Percentiles rank a stretch among this genome's conserved stretches.
Conservation (phyloP, 768 basidiomycete species). For the Clavaria fumosa region DNA sequence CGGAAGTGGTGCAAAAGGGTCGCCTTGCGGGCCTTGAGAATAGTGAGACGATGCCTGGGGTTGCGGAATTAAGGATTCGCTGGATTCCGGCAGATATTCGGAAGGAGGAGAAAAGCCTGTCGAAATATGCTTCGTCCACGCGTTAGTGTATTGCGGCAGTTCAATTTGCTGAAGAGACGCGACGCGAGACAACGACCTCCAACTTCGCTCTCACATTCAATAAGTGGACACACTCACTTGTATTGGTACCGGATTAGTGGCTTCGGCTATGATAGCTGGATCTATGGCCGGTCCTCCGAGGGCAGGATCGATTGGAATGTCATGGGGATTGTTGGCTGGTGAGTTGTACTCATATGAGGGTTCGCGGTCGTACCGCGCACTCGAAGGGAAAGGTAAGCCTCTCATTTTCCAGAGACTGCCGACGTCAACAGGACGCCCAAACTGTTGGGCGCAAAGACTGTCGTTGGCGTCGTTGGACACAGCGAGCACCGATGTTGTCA, state of each 20-base stretch:
- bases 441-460: background rate
- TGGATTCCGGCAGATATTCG: too few species aligned
- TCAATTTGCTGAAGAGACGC: slow-evolving; percentile 36
- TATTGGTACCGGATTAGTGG: slow-evolving; percentile 11
- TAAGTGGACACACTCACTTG: slow-evolving; percentile 24
- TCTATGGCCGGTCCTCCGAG: slow-evolving; percentile 32
- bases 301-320: slow-evolving; percentile 74
- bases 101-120: too few species aligned
- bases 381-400: slow-evolving; percentile 41
- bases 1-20: slow-evolving; percentile 64
- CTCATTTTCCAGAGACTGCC: slow-evolving; percentile 27
- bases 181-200: slow-evolving; percentile 36
- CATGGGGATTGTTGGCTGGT: slow-evolving; percentile 39
- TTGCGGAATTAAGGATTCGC: too few species aligned
- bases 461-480: slow-evolving; percentile 1
- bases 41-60: too few species aligned
- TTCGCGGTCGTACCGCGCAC: slow-evolving; percentile 35
- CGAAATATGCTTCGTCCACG: too few species aligned
- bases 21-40: slow-evolving; percentile 64
- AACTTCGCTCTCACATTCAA: slow-evolving; percentile 13
- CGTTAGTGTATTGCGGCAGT: too few species aligned
- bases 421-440: background rate
- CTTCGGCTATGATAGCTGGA: slow-evolving; percentile 29
- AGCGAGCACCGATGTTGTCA: too few species aligned
- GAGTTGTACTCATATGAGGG: slow-evolving; percentile 44